These are phyloP conservation scores for Colletotrichum cordylinicola DNA, from an alignment of 2,329 filamentous ascomycete species.

Conservation along the genomic window DNA sequence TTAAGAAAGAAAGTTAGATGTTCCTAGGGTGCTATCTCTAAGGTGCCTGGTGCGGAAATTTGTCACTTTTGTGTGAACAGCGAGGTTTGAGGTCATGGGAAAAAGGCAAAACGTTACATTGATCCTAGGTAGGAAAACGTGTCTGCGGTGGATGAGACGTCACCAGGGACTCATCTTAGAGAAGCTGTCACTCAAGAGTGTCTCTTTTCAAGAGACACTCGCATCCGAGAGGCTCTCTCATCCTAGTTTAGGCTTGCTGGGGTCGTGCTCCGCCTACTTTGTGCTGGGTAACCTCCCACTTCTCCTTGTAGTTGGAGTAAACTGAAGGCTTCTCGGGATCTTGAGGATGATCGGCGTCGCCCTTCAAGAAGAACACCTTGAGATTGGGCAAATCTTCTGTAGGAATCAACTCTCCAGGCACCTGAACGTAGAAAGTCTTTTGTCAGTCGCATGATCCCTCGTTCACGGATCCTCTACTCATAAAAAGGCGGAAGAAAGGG, in stretches of 20 bases:
- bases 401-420: not conserved
- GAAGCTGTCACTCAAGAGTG: too few relatives aligned
- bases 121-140: not conserved
- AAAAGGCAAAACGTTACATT: not conserved
- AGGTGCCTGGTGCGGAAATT: too few relatives aligned
- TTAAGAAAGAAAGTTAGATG: too few relatives aligned
- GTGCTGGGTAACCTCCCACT: not conserved
- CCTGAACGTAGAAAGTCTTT: accelerated
- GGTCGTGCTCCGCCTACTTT: not conserved
- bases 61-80: not conserved
- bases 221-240: not conserved
- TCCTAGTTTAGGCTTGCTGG: not conserved
- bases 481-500: not conserved
- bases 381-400: accelerated
- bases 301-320: not conserved
- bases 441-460: accelerated
- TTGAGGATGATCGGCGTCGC: not conserved
- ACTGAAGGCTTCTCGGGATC: not conserved
- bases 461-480: not conserved
- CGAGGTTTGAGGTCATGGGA: not conserved
- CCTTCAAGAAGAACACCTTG: not conserved
- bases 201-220: too few relatives aligned
- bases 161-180: too few relatives aligned
- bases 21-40: too few relatives aligned
- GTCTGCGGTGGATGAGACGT: not conserved